Evolutionary conservation across 306 rosid genomes (phyloP), one percentile per base, ranked within the genome.

Genomic region (Psophocarpus tetragonolobus): DNA sequence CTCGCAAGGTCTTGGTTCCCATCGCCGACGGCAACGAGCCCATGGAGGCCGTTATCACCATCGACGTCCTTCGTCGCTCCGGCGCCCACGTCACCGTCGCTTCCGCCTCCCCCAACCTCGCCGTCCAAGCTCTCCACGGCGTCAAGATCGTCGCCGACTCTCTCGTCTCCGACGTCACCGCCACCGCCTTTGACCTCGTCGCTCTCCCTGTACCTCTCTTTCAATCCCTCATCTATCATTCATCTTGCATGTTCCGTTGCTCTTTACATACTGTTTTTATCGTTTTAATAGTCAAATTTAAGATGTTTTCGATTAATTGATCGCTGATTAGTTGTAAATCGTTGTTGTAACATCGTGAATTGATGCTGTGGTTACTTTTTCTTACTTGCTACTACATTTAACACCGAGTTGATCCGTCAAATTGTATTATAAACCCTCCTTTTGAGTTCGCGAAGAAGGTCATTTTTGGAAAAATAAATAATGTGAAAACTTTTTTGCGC

Each of bases 71-170:
- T 74, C 96, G 97, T 1, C 90, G 98, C 74, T 86, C 95, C 21
- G 98, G 98, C 23, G 98, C 98, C 21, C 90, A 88, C 51, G 98
- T 95, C 75, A 91, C 87, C n/a, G 91, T 89, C 13, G 97, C 96
- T 13, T 90, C 98, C 32, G 90, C 89, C 68, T 86, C 85, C 60
- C 80, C 86, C 35, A 88, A 72, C 68, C 93, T 87, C 12, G 78
- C 85, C 11, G 91, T 95, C 2, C 88, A 91, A 30, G 96, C 96
- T 66, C 85, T 87, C 15, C 90, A 86, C 21, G 92, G 93, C 58
- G 78, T 95, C 75, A 91, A 91, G 84, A 84, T 95, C 74, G 13
- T 95, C 12, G 97, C 97, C 1, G 98, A 95, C 62, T 79, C 95
- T 56, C 77, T 86, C 66, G 81, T 91, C 61, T 85, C 95, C 0